phyloP scores from a whole-genome alignment of 176 grass and related monocot species.

The Phoenix dactylifera region DNA sequence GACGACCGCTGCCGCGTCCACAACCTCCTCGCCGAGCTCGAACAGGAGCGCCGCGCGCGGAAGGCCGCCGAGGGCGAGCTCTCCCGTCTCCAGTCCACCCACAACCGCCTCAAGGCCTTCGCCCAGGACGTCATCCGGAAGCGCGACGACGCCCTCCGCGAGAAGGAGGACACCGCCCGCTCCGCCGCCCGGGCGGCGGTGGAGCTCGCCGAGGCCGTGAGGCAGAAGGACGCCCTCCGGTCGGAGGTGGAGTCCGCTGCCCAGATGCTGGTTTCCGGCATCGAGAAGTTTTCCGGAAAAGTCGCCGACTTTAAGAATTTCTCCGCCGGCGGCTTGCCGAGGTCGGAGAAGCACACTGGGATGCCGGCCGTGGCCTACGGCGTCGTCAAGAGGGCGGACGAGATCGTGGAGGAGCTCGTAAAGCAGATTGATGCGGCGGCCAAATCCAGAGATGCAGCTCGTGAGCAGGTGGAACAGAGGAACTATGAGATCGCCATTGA shows the following conservation, averaged over 20 bases:
- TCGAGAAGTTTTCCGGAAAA: conserved; percentile 76
- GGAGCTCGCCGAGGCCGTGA: conserved; percentile 7
- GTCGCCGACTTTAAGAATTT: conserved; percentile 33
- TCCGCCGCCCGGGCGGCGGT: conserved; percentile 4
- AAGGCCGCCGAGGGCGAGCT: conserved; percentile 34
- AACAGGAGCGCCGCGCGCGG: conserved; percentile 55
- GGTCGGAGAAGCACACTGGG: conserved; percentile 72
- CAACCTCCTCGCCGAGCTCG: conserved; percentile 59
- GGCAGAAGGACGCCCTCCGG: conserved; percentile 35
- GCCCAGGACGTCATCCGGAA: conserved; percentile 57
- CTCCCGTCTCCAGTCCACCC: conserved; percentile 28
- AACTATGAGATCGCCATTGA: conserved; percentile 98
- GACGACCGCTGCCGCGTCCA: conserved; percentile 22
- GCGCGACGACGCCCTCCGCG: conserved; percentile 49
- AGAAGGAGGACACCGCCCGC: conserved; percentile 13
- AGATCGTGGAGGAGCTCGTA: conserved; percentile 85
- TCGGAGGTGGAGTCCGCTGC: conserved; percentile 61
- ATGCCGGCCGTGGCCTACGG: conserved; percentile 70
- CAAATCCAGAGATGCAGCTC: conserved; percentile 44
- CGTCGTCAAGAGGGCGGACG: conserved; percentile 82
- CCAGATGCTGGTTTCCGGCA: conserved; percentile 77
- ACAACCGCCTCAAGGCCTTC: conserved; percentile 50
- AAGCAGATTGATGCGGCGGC: conserved; percentile 50
- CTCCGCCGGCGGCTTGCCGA: conserved; percentile 51
- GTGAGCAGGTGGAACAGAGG: conserved; percentile 63